These are phyloP conservation scores for Lactarius sp. DNA, from an alignment of 768 basidiomycete species.

Conservation along the genomic window DNA sequence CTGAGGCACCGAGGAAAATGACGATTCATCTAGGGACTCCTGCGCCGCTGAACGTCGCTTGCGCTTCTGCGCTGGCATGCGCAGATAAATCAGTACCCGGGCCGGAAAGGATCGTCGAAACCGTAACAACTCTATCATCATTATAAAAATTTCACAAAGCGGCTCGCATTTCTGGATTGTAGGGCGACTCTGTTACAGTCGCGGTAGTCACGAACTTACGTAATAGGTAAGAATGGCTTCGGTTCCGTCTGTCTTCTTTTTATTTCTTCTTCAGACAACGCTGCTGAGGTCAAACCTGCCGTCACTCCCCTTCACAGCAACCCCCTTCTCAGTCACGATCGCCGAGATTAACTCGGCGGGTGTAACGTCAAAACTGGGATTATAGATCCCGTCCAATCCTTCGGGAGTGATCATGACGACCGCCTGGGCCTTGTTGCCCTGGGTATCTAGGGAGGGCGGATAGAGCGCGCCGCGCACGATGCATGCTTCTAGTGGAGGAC, in stretches of 20 bases:
- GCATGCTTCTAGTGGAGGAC: slow-evolving; percentile 83
- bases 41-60: too few relatives aligned
- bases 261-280: slow-evolving; percentile 39
- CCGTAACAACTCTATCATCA: too few relatives aligned
- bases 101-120: too few relatives aligned
- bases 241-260: too few relatives aligned
- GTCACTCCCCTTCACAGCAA: slow-evolving; percentile 66
- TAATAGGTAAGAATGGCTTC: background rate
- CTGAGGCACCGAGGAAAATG: too few relatives aligned
- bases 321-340: slow-evolving; percentile 93
- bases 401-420: slow-evolving; percentile 83
- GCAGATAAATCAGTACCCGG: too few relatives aligned
- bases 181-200: too few relatives aligned
- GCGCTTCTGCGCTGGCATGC: too few relatives aligned
- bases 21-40: too few relatives aligned
- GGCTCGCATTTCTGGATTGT: too few relatives aligned
- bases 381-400: slow-evolving; percentile 55
- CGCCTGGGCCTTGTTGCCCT: slow-evolving; percentile 55
- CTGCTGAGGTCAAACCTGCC: slow-evolving; percentile 59
- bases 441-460: slow-evolving; percentile 38
- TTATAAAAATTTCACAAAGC: too few relatives aligned
- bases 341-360: slow-evolving; percentile 91
- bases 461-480: slow-evolving; percentile 79
- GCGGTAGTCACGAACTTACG: too few relatives aligned
- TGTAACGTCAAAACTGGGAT: slow-evolving; percentile 96